Percentiles rank a stretch among this genome's conserved stretches.
Evolutionary conservation across 208 protist species (phyloP).

Genomic region (Crithidia sp.): DNA sequence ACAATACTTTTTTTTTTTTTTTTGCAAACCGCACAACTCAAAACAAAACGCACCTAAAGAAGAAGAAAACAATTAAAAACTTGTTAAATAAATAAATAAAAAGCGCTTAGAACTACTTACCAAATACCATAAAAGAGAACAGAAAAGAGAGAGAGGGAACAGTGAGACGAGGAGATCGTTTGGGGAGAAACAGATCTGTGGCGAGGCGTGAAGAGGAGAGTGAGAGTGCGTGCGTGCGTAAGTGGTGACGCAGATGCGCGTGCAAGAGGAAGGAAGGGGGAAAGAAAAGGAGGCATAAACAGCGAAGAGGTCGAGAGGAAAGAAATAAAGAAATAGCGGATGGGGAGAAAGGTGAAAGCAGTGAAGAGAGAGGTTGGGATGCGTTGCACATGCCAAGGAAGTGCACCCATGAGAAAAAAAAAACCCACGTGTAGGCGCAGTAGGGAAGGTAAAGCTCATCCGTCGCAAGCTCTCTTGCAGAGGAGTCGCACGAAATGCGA

Average conservation of each 20-base stretch:
- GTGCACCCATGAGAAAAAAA: no score
- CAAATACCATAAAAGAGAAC: background rate
- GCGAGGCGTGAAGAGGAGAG: no score
- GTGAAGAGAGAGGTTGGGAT: background rate
- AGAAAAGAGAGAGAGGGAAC: constrained; percentile 12
- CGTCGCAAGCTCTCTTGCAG: no score
- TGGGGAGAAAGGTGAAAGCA: background rate
- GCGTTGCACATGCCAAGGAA: no score
- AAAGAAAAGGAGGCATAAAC: background rate
- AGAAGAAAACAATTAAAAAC: background rate
- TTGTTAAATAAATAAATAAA: background rate
- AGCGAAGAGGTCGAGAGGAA: background rate
- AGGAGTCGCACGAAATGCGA: no score
- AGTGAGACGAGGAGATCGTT: constrained; percentile 6
- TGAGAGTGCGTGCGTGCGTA: no score
- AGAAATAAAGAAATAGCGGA: constrained; percentile 12
- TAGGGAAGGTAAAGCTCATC: no score
- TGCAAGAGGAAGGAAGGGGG: background rate
- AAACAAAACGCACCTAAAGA: constrained; percentile 18
- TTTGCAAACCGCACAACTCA: background rate
- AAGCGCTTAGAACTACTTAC: background rate
- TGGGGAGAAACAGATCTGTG: constrained; percentile 10
- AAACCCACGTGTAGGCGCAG: no score
- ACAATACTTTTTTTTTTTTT: background rate
- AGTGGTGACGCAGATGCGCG: no score